phyloP scores from a whole-genome alignment of 148 eudicot species.

The Cornus suecica region DNA sequence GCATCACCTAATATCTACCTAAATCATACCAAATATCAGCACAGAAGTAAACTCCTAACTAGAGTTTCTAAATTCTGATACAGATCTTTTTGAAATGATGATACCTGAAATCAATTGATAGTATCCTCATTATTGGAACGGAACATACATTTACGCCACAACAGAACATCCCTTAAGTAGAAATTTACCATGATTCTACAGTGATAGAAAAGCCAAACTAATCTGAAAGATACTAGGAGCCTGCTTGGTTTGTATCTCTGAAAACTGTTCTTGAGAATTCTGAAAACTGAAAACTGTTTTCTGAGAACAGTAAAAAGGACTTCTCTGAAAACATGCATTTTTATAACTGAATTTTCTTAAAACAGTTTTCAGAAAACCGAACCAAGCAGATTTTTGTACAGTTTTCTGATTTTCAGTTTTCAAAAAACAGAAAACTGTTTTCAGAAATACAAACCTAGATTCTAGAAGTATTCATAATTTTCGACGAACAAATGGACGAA shows the following conservation, averaged over 20 bases:
- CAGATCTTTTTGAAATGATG: background rate
- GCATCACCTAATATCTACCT: background rate
- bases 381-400: too few relatives aligned
- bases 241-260: too few relatives aligned
- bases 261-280: too few relatives aligned
- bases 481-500: background rate
- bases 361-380: too few relatives aligned
- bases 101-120: background rate
- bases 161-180: background rate
- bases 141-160: background rate
- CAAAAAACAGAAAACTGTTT: too few relatives aligned
- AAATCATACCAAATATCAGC: background rate
- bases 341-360: too few relatives aligned
- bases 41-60: background rate
- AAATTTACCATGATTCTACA: background rate
- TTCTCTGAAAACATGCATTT: too few relatives aligned
- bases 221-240: background rate
- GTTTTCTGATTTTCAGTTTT: too few relatives aligned
- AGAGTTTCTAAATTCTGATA: background rate
- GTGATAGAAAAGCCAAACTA: background rate
- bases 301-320: too few relatives aligned
- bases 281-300: too few relatives aligned
- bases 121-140: background rate
- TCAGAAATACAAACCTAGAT: too few relatives aligned
- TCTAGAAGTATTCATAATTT: background rate